Evolutionary conservation across 2,329 filamentous ascomycete genomes (phyloP), one percentile per base, ranked within the genome.

Genomic region (Cercospora berteroae): DNA sequence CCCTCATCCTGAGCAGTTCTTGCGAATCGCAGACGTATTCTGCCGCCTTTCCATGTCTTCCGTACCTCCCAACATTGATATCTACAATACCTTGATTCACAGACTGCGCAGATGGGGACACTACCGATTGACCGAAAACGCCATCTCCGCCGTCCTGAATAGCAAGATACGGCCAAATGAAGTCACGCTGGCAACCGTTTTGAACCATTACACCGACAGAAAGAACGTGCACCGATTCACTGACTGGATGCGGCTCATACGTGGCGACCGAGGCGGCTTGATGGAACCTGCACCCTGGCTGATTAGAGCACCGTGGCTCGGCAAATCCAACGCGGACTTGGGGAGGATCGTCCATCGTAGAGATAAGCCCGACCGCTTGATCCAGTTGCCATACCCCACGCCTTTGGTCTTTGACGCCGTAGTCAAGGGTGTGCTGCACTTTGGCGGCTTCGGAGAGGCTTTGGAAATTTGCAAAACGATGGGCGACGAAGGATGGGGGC

Each of bases 71-170:
- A 87, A 87, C 69, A 84, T 91, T 39, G 83, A 88, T 70, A 92
- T 89, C 3, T 92, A 89, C 80, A 93, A 93, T 74, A 84, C 85
- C 12, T 82, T 95, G 27, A 84, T 94, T 2, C 77, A 86, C n/a
- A 86, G 86, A n/a, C 88, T 94, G 60, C 83, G 85, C 62, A 60
- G 61, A 8, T 44, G 64, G 1, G 59, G 71, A 12, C 55, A 44
- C 44, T 31, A 56, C 10, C 29, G 77, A 36, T 72, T 80, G 23
- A 77, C 80, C 25, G 55, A 72, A 1, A 72, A 74, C 3, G 70
- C 80, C 16, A 73, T 80, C 5, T 33, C 31, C 13, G 71, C 74
- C n/a, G 67, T 78, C 18, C 66, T 69, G 5, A 71, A 70, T 23
- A 78, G 78, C 42, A 78, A 81, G 39, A 77, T 82, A 12, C 79